These are phyloP conservation scores for Phytophthora boehmeriae DNA, from an alignment of 352 stramenopile genomes.

Conservation along the genomic window DNA sequence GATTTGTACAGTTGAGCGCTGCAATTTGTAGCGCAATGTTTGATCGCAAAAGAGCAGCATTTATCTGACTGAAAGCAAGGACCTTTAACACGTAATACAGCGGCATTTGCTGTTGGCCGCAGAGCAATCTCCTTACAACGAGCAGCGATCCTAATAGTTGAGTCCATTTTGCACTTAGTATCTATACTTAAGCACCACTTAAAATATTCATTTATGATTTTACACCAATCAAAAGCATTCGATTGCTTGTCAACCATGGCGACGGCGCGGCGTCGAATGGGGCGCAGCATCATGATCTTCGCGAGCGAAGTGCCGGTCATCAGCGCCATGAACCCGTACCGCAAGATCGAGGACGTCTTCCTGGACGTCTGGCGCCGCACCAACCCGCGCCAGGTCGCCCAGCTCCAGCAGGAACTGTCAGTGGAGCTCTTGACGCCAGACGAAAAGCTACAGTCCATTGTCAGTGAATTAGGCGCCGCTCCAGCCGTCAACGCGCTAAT, in stretches of 20 bases:
- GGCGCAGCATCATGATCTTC: slow-evolving; percentile 77
- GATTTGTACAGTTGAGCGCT: too few species aligned
- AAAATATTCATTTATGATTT: too few species aligned
- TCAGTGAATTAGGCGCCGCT: slow-evolving; percentile 56
- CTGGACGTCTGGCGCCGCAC: slow-evolving; percentile 80
- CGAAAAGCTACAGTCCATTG: slow-evolving; percentile 61
- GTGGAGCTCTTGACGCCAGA: slow-evolving; percentile 51
- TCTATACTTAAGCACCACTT: too few species aligned
- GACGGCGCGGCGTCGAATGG: slow-evolving; percentile 10
- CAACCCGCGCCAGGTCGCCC: slow-evolving; percentile 62
- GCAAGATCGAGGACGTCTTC: slow-evolving; percentile 86
- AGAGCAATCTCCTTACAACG: too few species aligned
- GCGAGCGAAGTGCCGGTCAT: slow-evolving; percentile 88
- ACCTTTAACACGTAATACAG: too few species aligned
- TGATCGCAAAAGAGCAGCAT: too few species aligned
- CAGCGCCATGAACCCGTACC: slow-evolving; percentile 81
- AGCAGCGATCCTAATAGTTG: too few species aligned
- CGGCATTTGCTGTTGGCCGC: too few species aligned
- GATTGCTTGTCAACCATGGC: slow-evolving; percentile 15
- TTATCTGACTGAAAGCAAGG: too few species aligned
- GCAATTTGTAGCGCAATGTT: too few species aligned
- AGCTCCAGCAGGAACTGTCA: slow-evolving; percentile 52
- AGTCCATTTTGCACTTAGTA: too few species aligned
- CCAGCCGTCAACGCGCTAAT: slow-evolving; percentile 66
- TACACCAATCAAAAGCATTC: neutral